phyloP scores from a whole-genome alignment of 192 early-diverging fungal species.

The Umbelopsis isabellina region DNA sequence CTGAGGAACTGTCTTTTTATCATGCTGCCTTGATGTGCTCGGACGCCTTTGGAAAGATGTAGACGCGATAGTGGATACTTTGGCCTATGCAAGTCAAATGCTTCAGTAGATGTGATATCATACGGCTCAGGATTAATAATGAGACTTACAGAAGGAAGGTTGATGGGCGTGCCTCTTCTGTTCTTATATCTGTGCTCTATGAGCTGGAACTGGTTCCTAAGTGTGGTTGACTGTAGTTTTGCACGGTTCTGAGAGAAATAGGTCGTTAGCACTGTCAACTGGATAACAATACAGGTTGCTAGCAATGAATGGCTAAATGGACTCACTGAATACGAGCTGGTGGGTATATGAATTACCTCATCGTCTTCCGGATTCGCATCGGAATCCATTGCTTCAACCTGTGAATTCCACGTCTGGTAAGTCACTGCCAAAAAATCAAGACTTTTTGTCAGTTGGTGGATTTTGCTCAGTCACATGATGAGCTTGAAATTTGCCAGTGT shows the following conservation, averaged over 20 bases:
- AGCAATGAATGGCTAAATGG: too few species aligned
- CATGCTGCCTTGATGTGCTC: background rate
- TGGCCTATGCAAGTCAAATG: too few species aligned
- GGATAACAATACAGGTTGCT: background rate
- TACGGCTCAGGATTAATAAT: too few species aligned
- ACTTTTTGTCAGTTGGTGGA: too few species aligned
- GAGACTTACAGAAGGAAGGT: background rate
- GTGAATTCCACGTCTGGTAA: too few species aligned
- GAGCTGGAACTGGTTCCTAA: constrained; percentile 6
- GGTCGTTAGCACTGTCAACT: background rate
- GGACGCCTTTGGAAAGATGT: too few species aligned
- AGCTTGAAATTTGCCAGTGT: too few species aligned
- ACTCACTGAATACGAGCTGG: constrained; percentile 9
- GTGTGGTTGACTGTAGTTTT: background rate
- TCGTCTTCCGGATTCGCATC: constrained; percentile 20
- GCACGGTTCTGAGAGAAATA: background rate
- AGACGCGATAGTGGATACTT: too few species aligned
- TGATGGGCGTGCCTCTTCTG: constrained; percentile 1
- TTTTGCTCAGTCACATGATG: too few species aligned
- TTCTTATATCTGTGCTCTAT: background rate
- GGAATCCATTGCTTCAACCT: background rate
- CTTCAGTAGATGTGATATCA: too few species aligned
- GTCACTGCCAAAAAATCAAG: too few species aligned
- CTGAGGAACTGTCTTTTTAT: background rate
- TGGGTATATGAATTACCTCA: constrained; percentile 11